These are phyloP conservation scores for Ceratobasidium sp. DNA, from an alignment of 1,284 basidiomycete genomes.

Conservation along the genomic window DNA sequence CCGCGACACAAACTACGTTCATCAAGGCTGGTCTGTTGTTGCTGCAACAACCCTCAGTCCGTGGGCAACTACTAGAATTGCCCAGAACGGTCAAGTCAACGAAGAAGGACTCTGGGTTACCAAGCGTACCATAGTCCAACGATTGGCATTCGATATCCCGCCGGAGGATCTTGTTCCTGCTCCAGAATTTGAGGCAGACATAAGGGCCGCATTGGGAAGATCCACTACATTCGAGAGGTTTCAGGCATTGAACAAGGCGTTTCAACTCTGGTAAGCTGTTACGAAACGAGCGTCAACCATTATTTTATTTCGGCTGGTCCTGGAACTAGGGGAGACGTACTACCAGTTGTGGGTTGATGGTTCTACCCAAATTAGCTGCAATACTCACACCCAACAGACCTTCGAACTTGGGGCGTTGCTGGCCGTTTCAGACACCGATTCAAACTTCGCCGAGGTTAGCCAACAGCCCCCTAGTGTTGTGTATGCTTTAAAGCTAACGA, in stretches of 20 bases:
- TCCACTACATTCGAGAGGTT: constrained; percentile 1
- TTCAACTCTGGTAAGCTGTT: constrained; percentile 15
- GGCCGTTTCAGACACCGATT: constrained; percentile 3
- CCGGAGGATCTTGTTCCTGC: not conserved
- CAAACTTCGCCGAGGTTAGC: constrained; percentile 7
- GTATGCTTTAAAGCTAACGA: too few relatives aligned
- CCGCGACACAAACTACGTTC: constrained; percentile 15
- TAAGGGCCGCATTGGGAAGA: not conserved
- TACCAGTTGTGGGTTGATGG: constrained; percentile 24
- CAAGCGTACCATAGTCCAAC: constrained; percentile 7
- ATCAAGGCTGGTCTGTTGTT: constrained; percentile 20
- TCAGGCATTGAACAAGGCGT: constrained; percentile 2
- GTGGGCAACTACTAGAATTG: constrained; percentile 1
- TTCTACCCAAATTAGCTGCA: not conserved
- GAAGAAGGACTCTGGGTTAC: not conserved
- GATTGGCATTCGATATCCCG: not conserved
- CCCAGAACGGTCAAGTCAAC: not conserved
- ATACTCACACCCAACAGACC: not conserved
- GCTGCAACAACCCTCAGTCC: not conserved
- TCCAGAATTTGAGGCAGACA: not conserved
- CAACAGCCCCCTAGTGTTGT: not conserved
- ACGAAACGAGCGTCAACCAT: not conserved
- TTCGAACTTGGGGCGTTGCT: constrained; percentile 21
- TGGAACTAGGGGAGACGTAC: constrained; percentile 32
- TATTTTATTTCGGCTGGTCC: not conserved